Conservation (phyloP, 495 filamentous ascomycete genomes). For the Podospora bellae-mahoneyi region DNA sequence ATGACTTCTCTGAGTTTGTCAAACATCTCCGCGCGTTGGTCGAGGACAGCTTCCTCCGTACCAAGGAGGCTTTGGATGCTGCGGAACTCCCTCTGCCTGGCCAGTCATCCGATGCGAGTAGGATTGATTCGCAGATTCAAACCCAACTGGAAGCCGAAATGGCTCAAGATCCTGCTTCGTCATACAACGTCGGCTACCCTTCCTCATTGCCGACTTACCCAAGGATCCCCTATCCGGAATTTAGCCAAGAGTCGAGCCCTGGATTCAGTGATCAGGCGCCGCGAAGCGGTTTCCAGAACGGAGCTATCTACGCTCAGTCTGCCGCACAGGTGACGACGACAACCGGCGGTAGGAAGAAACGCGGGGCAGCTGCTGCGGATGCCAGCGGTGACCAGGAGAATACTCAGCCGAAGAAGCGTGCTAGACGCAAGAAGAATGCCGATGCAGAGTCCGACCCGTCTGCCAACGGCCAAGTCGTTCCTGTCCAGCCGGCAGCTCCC, state of each 20-base stretch:
- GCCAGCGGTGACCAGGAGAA: constrained; percentile 10
- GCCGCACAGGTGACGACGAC: constrained; percentile 18
- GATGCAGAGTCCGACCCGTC: constrained; percentile 2
- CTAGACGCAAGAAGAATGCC: constrained; percentile 25
- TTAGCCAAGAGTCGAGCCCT: not conserved
- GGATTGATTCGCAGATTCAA: constrained; percentile 26
- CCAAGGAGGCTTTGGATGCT: not conserved
- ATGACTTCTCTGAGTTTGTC: not conserved
- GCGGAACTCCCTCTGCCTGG: not conserved
- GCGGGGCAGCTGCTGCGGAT: constrained; percentile 7
- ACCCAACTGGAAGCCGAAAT: constrained; percentile 31
- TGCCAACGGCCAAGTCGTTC: constrained; percentile 3
- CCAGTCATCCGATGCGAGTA: constrained; percentile 3
- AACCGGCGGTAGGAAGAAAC: constrained; percentile 19
- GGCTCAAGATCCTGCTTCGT: not conserved
- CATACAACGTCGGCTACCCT: constrained; percentile 4
- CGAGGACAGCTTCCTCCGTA: not conserved
- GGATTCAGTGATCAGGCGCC: not conserved
- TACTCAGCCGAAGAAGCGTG: constrained; percentile 20
- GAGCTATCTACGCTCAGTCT: constrained; percentile 25
- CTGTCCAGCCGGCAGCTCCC: constrained; percentile 1
- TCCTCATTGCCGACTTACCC: not conserved
- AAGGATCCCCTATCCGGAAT: not conserved
- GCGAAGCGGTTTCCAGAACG: constrained; percentile 13
- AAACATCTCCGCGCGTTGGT: constrained; percentile 3